Evolutionary conservation across 495 filamentous ascomycete genomes (phyloP).

Genomic region (Penicillium nucicola): DNA sequence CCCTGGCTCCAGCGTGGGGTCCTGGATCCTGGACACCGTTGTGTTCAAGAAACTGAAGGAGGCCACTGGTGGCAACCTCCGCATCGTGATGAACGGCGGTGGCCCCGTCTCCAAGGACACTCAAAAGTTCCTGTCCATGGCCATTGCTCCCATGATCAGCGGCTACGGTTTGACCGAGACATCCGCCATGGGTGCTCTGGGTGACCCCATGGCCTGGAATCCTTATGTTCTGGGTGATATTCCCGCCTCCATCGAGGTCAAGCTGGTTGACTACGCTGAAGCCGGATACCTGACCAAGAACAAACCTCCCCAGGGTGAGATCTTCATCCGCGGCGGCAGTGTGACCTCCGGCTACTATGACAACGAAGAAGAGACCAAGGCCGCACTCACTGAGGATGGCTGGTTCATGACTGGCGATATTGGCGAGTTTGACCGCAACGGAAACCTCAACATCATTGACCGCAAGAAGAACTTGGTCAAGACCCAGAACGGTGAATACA

Average conservation of each 20-base stretch:
- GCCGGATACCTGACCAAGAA: constrained; percentile 87
- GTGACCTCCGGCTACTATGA: constrained; percentile 74
- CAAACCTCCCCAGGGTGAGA: constrained; percentile 90
- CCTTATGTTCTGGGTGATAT: constrained; percentile 75
- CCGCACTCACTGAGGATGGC: constrained; percentile 68
- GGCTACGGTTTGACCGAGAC: constrained; percentile 99
- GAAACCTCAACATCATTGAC: constrained; percentile 86
- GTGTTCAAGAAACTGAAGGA: constrained; percentile 93
- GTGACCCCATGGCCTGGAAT: constrained; percentile 89
- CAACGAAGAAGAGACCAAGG: constrained; percentile 80
- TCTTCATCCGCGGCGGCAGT: constrained; percentile 82
- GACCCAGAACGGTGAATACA: constrained; percentile 95
- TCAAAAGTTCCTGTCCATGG: constrained; percentile 83
- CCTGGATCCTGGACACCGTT: constrained; percentile 63
- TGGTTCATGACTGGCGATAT: constrained; percentile 98
- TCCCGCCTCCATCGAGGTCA: constrained; percentile 79
- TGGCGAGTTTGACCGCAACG: constrained; percentile 80
- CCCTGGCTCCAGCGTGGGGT: constrained; percentile 64
- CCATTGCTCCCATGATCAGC: constrained; percentile 81
- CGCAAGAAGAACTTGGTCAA: constrained; percentile 98
- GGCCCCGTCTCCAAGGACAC: constrained; percentile 85
- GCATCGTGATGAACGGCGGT: constrained; percentile 82
- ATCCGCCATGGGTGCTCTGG: constrained; percentile 86
- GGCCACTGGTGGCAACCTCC: constrained; percentile 78
- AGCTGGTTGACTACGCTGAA: constrained; percentile 93